Percentiles rank a stretch among this genome's conserved stretches.
These are phyloP conservation scores for Earliella scabrosa DNA, from an alignment of 1,284 basidiomycete species.

Conservation along the genomic window DNA sequence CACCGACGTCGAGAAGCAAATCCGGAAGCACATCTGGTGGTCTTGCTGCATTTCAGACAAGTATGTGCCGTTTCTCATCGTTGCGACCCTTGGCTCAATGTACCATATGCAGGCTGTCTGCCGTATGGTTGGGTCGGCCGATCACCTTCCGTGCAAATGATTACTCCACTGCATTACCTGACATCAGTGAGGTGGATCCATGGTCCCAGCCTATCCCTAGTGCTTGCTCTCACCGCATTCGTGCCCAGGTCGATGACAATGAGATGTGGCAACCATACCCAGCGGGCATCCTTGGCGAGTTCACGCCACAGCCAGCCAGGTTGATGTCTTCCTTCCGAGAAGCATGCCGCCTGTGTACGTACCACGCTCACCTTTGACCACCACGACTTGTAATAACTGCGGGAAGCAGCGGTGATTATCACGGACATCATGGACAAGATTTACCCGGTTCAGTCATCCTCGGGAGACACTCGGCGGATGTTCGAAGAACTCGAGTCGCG, in stretches of 20 bases:
- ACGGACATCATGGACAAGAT: conserved; percentile 72
- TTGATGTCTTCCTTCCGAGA: conserved; percentile 65
- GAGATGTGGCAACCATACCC: conserved; percentile 58
- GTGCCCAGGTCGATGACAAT: conserved; percentile 49
- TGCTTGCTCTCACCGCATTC: background rate
- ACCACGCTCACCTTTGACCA: background rate
- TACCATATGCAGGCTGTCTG: conserved; percentile 25
- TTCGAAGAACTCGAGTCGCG: conserved; percentile 65
- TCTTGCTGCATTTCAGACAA: conserved; percentile 75
- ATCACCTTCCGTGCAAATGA: conserved; percentile 32
- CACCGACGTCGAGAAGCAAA: conserved; percentile 74
- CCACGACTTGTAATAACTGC: background rate
- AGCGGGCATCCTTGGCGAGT: conserved; percentile 44
- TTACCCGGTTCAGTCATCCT: conserved; percentile 69
- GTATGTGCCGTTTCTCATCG: conserved; percentile 42
- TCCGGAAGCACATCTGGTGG: conserved; percentile 85
- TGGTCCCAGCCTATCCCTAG: background rate
- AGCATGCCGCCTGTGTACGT: conserved; percentile 63
- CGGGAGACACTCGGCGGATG: conserved; percentile 49
- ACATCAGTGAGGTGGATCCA: conserved; percentile 10
- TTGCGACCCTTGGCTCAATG: background rate
- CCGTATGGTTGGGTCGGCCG: conserved; percentile 35
- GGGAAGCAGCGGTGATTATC: conserved; percentile 55
- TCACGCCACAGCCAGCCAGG: conserved; percentile 49
- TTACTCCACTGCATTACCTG: conserved; percentile 23